Base-by-base conservation (phyloP, 1,139 yeast genomes). In the Hansenula lynferdii region DNA sequence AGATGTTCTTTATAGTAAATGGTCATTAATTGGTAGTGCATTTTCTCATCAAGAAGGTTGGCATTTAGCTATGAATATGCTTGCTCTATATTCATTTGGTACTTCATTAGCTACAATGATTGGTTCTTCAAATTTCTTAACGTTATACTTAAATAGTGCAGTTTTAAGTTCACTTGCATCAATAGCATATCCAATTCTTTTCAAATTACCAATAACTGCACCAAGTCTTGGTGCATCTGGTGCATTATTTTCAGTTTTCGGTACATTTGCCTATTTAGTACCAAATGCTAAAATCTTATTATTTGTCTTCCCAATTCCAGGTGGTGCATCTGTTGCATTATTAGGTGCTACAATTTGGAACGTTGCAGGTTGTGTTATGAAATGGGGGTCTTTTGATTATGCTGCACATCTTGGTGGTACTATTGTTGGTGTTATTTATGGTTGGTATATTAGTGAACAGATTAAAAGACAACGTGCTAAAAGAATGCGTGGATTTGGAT, bases 351-450 rank as follows among this genome's bases (percentile, higher is more conserved):
- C 80, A 5, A 80, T 76, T 1, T 81, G 82, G 69, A 89, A 89
- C 56, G 69, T 73, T 16, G 89, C 83, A 2, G 96, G 96, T 2
- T 64, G 82, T 50, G 65, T 71, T 9, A 60, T 81, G 49, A 74
- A 75, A 61, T 83, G 90, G 84, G 95, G 96, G 2, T 69, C 77
- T 9, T 77, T 84, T 52, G 97, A 90, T 60, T 89, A 84, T 56
- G 96, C 96, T 17, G 97, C 96, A 3, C 97, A 90, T 64, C 61
- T 90, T 35, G 97, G 96, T 38, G 97, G 97, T 1, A 80, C 92
- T 16, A 45, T 79, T 12, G 78, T 78, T 5, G 97, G 97, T 29
- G 65, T 84, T 6, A 60, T 68, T 8, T 87, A 85, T 62, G 96
- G 95, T 3, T 77, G 80, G 72, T 71, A 72, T 54, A 72, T 75